These are phyloP conservation scores for Asterophora lycoperdoides DNA, from an alignment of 768 basidiomycete species.

Conservation along the genomic window DNA sequence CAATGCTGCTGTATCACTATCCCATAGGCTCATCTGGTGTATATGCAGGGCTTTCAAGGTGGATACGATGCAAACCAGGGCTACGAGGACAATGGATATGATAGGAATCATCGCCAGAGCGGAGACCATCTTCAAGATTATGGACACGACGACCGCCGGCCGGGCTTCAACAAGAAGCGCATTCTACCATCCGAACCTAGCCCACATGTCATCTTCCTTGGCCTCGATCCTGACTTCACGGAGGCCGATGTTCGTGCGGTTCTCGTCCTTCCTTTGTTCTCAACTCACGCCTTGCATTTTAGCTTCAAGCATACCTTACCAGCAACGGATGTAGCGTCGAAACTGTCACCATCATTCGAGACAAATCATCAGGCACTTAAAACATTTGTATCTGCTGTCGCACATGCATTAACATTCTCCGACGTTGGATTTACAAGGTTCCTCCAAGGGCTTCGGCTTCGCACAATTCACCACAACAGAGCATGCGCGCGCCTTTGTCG, in stretches of 20 bases:
- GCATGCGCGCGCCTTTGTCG: constrained; percentile 88
- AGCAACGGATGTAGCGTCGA: constrained; percentile 72
- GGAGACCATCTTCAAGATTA: constrained; percentile 42
- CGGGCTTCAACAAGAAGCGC: constrained; percentile 62
- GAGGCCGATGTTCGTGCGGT: constrained; percentile 83
- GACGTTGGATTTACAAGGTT: constrained; percentile 75
- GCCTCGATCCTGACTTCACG: constrained; percentile 86
- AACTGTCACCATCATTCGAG: constrained; percentile 93
- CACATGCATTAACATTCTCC: constrained; percentile 73
- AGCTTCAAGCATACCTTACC: constrained; percentile 79
- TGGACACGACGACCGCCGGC: constrained; percentile 47
- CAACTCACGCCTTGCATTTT: constrained; percentile 36
- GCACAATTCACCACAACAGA: constrained; percentile 86
- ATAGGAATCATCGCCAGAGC: constrained; percentile 27
- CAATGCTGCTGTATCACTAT: background rate
- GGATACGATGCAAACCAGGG: constrained; percentile 44
- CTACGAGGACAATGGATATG: constrained; percentile 43
- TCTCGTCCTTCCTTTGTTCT: constrained; percentile 24
- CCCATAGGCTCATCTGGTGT: background rate
- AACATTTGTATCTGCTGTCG: constrained; percentile 66
- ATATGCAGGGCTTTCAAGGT: constrained; percentile 33
- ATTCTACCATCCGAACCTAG: constrained; percentile 81
- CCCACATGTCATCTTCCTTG: constrained; percentile 93
- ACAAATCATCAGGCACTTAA: constrained; percentile 94
- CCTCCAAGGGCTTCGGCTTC: constrained; percentile 95